Conservation (phyloP, 495 filamentous ascomycete species). For the Neurospora terricola region DNA sequence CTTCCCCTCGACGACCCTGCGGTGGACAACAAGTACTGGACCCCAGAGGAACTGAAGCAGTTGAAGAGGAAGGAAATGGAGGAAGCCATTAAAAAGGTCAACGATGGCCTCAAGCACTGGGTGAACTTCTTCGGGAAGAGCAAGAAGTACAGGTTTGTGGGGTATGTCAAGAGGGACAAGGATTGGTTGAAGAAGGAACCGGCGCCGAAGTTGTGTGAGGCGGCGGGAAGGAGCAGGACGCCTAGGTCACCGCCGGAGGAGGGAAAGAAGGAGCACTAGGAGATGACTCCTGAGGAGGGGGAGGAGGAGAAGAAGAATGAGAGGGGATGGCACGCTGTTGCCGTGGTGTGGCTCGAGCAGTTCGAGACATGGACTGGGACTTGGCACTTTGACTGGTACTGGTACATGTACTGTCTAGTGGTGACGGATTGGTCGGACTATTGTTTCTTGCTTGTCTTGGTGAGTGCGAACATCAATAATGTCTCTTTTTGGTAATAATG, state of each 20-base stretch:
- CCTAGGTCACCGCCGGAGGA: slow-evolving; percentile 27
- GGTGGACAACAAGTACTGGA: slow-evolving; percentile 35
- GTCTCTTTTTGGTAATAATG: background rate
- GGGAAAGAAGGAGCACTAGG: slow-evolving; percentile 6
- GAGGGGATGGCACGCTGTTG: background rate
- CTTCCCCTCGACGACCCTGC: slow-evolving; percentile 62
- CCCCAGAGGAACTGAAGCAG: slow-evolving; percentile 42
- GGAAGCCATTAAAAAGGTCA: slow-evolving; percentile 44
- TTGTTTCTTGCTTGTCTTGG: background rate
- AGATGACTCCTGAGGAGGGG: background rate
- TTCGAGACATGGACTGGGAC: background rate
- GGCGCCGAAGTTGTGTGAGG: slow-evolving; percentile 30
- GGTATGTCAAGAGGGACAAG: slow-evolving; percentile 43
- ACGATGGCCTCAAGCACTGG: slow-evolving; percentile 55
- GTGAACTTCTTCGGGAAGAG: slow-evolving; percentile 67
- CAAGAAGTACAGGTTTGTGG: slow-evolving; percentile 65
- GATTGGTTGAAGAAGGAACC: slow-evolving; percentile 40
- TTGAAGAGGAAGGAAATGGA: slow-evolving; percentile 42
- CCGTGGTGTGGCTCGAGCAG: background rate
- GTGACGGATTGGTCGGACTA: background rate
- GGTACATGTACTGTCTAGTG: background rate
- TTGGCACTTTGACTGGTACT: background rate
- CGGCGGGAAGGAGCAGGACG: slow-evolving; percentile 32
- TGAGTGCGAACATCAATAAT: background rate
- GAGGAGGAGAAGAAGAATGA: background rate